Conservation (phyloP, 345 rosid genomes). For the Gossypium arboreum region DNA sequence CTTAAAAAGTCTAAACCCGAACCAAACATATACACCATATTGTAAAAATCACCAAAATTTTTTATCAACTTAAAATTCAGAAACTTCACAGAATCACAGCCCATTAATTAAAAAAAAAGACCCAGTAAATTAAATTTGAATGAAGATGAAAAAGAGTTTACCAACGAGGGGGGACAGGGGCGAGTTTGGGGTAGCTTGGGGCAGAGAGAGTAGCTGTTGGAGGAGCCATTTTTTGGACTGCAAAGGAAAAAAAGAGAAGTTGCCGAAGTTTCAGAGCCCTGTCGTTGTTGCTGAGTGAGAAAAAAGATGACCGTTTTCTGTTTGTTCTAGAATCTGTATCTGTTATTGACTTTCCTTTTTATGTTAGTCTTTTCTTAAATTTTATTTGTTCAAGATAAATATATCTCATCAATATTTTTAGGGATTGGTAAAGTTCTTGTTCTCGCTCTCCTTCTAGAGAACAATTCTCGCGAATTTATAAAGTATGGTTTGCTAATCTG, state of each 20-base stretch:
- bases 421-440: too few species aligned
- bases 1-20: not conserved
- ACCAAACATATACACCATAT: not conserved
- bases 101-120: not conserved
- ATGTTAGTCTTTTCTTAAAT: too few species aligned
- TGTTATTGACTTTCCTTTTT: too few species aligned
- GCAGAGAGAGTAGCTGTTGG: not conserved
- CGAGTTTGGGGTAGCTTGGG: not conserved
- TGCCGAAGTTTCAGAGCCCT: not conserved
- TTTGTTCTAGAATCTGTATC: too few species aligned
- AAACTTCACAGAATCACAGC: not conserved
- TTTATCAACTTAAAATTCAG: not conserved
- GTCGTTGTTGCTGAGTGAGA: too few species aligned
- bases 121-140: not conserved
- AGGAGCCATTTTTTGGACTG: not conserved
- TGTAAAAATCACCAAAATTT: not conserved
- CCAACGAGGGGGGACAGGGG: not conserved
- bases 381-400: too few species aligned
- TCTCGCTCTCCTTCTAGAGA: too few species aligned
- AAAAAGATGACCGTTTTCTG: too few species aligned
- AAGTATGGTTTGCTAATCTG: too few species aligned
- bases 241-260: not conserved
- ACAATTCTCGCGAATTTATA: too few species aligned
- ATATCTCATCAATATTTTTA: too few species aligned
- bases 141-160: not conserved